Percentiles rank a stretch among this genome's conserved stretches.
Conservation (phyloP, 2,329 filamentous ascomycete species). For the Aspergillus sclerotialis region DNA sequence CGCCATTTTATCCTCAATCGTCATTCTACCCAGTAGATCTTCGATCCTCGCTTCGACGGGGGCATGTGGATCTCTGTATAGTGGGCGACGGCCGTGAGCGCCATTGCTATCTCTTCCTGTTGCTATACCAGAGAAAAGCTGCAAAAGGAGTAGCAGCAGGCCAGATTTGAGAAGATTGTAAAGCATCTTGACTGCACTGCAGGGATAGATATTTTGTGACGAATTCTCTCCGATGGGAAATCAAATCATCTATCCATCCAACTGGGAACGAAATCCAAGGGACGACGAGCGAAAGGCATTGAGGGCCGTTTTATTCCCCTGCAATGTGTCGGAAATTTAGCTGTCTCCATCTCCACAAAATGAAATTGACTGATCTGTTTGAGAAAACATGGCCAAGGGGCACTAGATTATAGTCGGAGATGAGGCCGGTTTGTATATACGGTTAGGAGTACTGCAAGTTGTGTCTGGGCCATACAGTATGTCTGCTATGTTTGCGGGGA, state of each 20-base stretch:
- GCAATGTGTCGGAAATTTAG: too few relatives aligned
- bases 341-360: too few relatives aligned
- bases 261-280: too few relatives aligned
- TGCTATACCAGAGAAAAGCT: constrained; percentile 14
- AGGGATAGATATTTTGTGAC: too few relatives aligned
- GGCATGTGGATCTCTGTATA: constrained; percentile 58
- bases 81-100: constrained; percentile 7
- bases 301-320: too few relatives aligned
- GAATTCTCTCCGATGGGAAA: too few relatives aligned
- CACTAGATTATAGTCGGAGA: not conserved
- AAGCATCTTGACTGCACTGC: not conserved
- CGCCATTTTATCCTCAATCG: constrained; percentile 64
- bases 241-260: too few relatives aligned
- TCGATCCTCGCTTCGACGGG: constrained; percentile 57
- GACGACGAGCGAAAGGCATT: too few relatives aligned
- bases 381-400: not conserved
- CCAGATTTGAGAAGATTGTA: constrained; percentile 13
- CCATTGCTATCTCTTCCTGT: constrained; percentile 10
- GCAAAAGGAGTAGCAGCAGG: constrained; percentile 20
- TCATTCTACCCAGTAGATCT: constrained; percentile 67
- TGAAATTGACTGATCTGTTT: too few relatives aligned
- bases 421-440: not conserved
- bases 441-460: too few relatives aligned
- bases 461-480: too few relatives aligned
- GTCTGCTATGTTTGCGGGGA: too few relatives aligned